Conservation (phyloP, 805 yeast genomes). For the Wickerhamomyces mucosus region DNA sequence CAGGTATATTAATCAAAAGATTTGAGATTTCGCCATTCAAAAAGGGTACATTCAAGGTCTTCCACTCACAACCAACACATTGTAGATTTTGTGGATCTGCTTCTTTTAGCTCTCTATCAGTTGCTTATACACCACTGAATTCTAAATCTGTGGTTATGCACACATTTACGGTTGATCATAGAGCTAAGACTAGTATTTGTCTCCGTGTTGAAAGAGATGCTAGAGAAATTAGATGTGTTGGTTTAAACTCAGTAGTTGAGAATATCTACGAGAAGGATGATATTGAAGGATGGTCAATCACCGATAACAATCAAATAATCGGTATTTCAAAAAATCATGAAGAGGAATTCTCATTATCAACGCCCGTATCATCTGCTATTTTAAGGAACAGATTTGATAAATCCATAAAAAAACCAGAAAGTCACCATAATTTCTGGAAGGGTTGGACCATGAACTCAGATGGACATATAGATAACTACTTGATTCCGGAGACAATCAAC, state of each 20-base stretch:
- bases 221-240: constrained; percentile 81
- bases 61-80: constrained; percentile 81
- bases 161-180: constrained; percentile 60
- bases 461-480: constrained; percentile 52
- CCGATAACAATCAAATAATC: constrained; percentile 67
- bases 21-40: constrained; percentile 56
- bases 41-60: constrained; percentile 46
- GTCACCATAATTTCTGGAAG: constrained; percentile 57
- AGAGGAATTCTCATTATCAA: too few species aligned
- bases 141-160: constrained; percentile 55
- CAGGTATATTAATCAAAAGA: constrained; percentile 59
- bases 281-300: constrained; percentile 72
- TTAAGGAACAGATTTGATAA: constrained; percentile 10
- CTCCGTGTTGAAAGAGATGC: constrained; percentile 89
- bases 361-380: constrained; percentile 9
- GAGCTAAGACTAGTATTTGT: constrained; percentile 74
- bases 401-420: too few species aligned
- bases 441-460: constrained; percentile 71
- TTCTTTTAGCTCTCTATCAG: constrained; percentile 61
- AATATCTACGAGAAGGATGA: constrained; percentile 55
- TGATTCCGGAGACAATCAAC: constrained; percentile 40
- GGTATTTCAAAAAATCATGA: constrained; percentile 46
- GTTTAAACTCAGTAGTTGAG: constrained; percentile 68
- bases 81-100: constrained; percentile 90
- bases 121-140: constrained; percentile 58